A percentile compares a stretch with the other conserved stretches of the same genome.
These are phyloP conservation scores for Brettanomyces custersianus DNA, from an alignment of 805 yeast species.

Conservation along the genomic window DNA sequence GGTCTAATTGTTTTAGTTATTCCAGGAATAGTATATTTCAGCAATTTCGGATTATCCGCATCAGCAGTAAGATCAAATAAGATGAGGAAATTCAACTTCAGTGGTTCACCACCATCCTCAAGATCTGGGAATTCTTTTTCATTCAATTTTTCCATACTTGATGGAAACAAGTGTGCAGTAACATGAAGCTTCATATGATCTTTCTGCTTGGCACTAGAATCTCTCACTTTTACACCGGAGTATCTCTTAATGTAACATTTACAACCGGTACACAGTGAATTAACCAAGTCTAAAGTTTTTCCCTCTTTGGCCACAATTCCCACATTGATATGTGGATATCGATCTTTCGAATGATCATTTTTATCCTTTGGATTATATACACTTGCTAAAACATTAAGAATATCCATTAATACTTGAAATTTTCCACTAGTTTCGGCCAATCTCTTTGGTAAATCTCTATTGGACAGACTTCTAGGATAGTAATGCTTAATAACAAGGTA, in stretches of 20 bases:
- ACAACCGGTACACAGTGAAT: slow-evolving; percentile 60
- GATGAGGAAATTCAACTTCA: slow-evolving; percentile 20
- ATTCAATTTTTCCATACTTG: slow-evolving; percentile 18
- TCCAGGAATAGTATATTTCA: slow-evolving; percentile 9
- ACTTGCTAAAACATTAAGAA: slow-evolving; percentile 45
- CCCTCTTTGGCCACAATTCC: slow-evolving; percentile 69
- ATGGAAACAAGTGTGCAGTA: slow-evolving; percentile 36
- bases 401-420: slow-evolving; percentile 58
- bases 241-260: slow-evolving; percentile 48
- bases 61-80: slow-evolving; percentile 25
- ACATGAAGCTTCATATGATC: slow-evolving; percentile 13
- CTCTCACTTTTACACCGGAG: slow-evolving; percentile 55
- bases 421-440: slow-evolving; percentile 78
- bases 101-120: slow-evolving; percentile 2
- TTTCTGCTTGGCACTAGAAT: slow-evolving; percentile 20
- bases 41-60: slow-evolving; percentile 12
- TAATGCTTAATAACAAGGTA: slow-evolving; percentile 75
- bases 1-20: slow-evolving; percentile 44
- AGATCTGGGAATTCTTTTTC: slow-evolving; percentile 8
- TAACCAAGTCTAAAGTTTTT: slow-evolving; percentile 60
- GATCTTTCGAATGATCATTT: slow-evolving; percentile 6
- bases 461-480: slow-evolving; percentile 69
- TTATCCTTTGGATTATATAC: slow-evolving; percentile 20
- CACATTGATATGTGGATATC: slow-evolving; percentile 33
- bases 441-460: slow-evolving; percentile 62